phyloP scores from a whole-genome alignment of 768 basidiomycete species.

The Dictyophora rubrovolvata region DNA sequence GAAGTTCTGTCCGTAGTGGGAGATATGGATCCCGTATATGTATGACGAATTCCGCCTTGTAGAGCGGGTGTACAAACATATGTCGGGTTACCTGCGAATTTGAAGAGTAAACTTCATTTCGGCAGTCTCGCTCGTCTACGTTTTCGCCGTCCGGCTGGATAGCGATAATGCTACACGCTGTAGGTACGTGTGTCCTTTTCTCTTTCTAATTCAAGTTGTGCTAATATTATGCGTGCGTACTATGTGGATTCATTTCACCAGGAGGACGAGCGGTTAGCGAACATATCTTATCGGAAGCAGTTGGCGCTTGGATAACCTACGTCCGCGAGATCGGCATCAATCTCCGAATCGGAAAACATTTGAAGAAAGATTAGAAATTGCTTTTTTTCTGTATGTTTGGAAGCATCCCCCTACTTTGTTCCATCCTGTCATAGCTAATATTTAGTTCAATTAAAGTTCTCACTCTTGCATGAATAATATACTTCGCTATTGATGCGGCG shows the following conservation, averaged over 20 bases:
- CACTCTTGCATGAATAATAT: too few relatives aligned
- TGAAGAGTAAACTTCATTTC: slow-evolving; percentile 1
- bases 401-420: too few relatives aligned
- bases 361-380: too few relatives aligned
- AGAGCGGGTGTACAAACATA: not conserved
- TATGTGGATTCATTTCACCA: slow-evolving; percentile 3
- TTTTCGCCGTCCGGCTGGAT: not conserved
- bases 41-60: slow-evolving; percentile 5
- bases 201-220: too few relatives aligned
- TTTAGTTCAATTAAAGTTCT: too few relatives aligned
- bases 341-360: too few relatives aligned
- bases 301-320: not conserved
- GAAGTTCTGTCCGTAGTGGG: not conserved
- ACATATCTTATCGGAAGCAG: slow-evolving; percentile 2
- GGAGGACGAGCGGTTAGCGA: not conserved
- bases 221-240: too few relatives aligned
- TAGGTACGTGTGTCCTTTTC: too few relatives aligned
- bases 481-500: too few relatives aligned
- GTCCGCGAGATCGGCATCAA: too few relatives aligned
- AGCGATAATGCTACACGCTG: slow-evolving; percentile 1
- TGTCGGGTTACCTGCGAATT: slow-evolving; percentile 3
- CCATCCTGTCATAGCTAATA: too few relatives aligned
- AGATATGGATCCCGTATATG: not conserved
- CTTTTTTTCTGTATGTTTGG: too few relatives aligned
- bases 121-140: not conserved